Percentiles rank a stretch among this genome's conserved stretches.
phyloP scores from a whole-genome alignment of 2,329 filamentous ascomycete genomes.

The Emergomyces pasteurianus region DNA sequence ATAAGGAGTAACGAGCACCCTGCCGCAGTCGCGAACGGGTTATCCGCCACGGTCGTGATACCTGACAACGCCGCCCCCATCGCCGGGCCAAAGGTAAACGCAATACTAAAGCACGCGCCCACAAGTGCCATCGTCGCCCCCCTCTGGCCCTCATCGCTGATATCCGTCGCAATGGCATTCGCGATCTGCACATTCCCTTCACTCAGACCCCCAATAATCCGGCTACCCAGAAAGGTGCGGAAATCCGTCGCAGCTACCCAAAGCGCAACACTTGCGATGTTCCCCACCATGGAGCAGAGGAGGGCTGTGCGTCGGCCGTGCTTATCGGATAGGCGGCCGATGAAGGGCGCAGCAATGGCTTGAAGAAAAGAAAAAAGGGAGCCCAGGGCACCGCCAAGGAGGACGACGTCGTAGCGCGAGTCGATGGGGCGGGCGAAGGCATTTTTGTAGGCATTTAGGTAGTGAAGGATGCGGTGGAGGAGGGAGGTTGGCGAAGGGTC shows the following conservation, averaged over 20 bases:
- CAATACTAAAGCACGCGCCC: conserved; percentile 90
- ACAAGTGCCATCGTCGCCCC: conserved; percentile 93
- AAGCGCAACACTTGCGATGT: conserved; percentile 82
- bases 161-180: conserved; percentile 91
- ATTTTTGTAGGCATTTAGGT: conserved; percentile 89
- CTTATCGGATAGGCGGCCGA: conserved; percentile 75
- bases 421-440: conserved; percentile 87
- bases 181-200: conserved; percentile 96
- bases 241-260: conserved; percentile 94
- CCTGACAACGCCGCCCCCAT: conserved; percentile 76
- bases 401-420: conserved; percentile 90
- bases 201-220: conserved; percentile 81
- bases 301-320: conserved; percentile 80
- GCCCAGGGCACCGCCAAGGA: conserved; percentile 84
- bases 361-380: conserved; percentile 90
- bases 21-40: conserved; percentile 88
- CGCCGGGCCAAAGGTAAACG: conserved; percentile 91
- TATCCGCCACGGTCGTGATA: conserved; percentile 65
- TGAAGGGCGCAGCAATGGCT: conserved; percentile 81
- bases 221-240: conserved; percentile 86
- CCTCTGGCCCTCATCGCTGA: conserved; percentile 72
- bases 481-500: conserved; percentile 55
- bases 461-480: conserved; percentile 65
- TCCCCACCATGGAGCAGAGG: conserved; percentile 82
- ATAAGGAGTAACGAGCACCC: conserved; percentile 78